phyloP scores from a whole-genome alignment of 1,139 yeast genomes.

The Yamadazyma diospyri region DNA sequence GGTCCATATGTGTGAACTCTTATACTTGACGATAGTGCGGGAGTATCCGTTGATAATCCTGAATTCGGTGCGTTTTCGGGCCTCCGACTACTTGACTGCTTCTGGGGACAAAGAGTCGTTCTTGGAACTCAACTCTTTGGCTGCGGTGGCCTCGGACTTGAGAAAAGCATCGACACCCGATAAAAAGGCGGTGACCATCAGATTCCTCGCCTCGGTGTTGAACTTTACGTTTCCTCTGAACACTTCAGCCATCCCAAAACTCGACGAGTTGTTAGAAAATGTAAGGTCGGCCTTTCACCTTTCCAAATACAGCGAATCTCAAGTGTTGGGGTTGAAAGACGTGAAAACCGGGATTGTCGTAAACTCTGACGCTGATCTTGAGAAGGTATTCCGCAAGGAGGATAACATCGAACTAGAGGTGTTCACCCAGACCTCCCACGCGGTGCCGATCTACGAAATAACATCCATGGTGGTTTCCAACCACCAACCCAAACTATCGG shows the following conservation, averaged over 20 bases:
- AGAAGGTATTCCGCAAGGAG: conserved; percentile 29
- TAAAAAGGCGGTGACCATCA: conserved; percentile 28
- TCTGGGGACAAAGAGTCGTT: conserved; percentile 13
- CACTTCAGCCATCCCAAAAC: conserved; percentile 65
- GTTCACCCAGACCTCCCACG: conserved; percentile 28
- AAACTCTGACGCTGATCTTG: conserved; percentile 33
- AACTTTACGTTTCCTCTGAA: conserved; percentile 59
- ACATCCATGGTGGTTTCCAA: conserved; percentile 28
- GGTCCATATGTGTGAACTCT: conserved; percentile 61
- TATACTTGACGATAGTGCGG: conserved; percentile 57
- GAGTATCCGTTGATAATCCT: conserved; percentile 63
- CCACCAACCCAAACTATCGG: background rate
- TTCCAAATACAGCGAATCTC: conserved; percentile 18
- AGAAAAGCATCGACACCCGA: conserved; percentile 10
- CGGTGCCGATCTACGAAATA: conserved; percentile 35
- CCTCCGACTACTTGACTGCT: conserved; percentile 10
- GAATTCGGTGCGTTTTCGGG: conserved; percentile 30
- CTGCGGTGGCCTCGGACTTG: conserved; percentile 39
- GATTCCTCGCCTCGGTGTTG: conserved; percentile 41
- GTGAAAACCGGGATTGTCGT: conserved; percentile 22
- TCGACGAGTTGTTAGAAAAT: conserved; percentile 65
- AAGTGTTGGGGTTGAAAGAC: conserved; percentile 21
- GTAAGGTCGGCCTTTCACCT: conserved; percentile 65
- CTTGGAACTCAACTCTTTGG: conserved; percentile 29
- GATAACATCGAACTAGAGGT: conserved; percentile 34